Conservation (phyloP, 495 filamentous ascomycete genomes). For the Bombardia bombarda region DNA sequence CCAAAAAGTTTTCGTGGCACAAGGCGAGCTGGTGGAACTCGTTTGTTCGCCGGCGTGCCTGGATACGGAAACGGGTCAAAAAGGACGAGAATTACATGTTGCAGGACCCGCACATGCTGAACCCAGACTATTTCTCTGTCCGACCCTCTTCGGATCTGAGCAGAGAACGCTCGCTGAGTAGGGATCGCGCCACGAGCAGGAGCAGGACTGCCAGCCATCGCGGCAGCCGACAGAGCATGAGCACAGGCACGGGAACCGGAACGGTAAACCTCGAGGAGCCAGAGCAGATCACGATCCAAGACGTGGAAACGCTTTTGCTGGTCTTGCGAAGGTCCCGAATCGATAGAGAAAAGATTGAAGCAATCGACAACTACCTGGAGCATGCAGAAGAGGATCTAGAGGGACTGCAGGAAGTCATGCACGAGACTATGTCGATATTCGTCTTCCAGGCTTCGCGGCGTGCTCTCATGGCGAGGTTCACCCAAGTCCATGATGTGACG, state of each 20-base stretch:
- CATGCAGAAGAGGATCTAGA: constrained; percentile 71
- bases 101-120: constrained; percentile 55
- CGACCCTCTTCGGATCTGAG: constrained; percentile 37
- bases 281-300: constrained; percentile 58
- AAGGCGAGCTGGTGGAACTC: constrained; percentile 86
- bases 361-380: constrained; percentile 68
- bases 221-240: constrained; percentile 19
- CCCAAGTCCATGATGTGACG: constrained; percentile 49
- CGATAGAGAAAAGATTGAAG: constrained; percentile 84
- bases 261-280: constrained; percentile 5
- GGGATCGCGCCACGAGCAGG: constrained; percentile 28
- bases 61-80: constrained; percentile 79
- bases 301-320: constrained; percentile 55
- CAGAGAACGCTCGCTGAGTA: too few species aligned
- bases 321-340: constrained; percentile 61
- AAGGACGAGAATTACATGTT: constrained; percentile 28
- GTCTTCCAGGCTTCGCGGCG: constrained; percentile 84
- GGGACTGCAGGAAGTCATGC: constrained; percentile 71
- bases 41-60: constrained; percentile 80
- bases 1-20: constrained; percentile 75
- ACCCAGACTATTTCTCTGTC: constrained; percentile 82
- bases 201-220: constrained; percentile 6
- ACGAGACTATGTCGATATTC: constrained; percentile 75
- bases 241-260: constrained; percentile 1
- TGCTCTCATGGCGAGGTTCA: constrained; percentile 62